Base-by-base conservation (phyloP, 225 moss, liverwort and hornwort genomes). In the Antitrichia curtipendula region DNA sequence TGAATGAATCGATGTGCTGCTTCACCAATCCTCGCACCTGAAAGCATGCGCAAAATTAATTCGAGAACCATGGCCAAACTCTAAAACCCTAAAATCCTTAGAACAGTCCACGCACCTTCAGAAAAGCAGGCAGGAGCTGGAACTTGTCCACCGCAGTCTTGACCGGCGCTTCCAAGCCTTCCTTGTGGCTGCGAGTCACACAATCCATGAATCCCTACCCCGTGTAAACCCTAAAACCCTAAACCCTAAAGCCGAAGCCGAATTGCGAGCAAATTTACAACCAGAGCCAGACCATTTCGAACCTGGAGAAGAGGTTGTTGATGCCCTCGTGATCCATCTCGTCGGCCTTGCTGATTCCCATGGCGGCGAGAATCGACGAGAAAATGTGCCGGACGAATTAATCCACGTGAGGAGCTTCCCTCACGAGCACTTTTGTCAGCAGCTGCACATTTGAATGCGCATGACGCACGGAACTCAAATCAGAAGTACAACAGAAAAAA, bases 1-100 rank as follows among this genome's bases (percentile, higher is more conserved):
- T 99, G 91, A 99, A 99, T 20, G 99, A 99, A 89, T 99, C 99
- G 68, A 99, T 99, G 85, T 99, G 99, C 92, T 99, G 99, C 86
- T 99, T 99, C 92, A 99, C 97, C 88, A 99, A 89, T 82, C 99
- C 99, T 81, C 95, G 94, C 50, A 99, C 95, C 98, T 99, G 91
- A 13, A 86, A 91, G 23, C 45, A 72, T 6, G 65, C 25, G 32
- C 36, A 78, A 53, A 58, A 53, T 54, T 29, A 86, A 59, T 59
- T 70, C 65, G 27, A 73, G 31, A 61, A 86, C 40, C 86, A 61
- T 52, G 20, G 49, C 25, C 65, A 82, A 86, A 65, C 47, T 70
- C 85, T 86, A 65, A 82, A 90, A 79, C 36, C 83, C 78, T 78
- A n/a, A 78, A 87, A 88, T 4, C 56, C 28, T 60, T 29, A 45